phyloP scores from a whole-genome alignment of 2,329 filamentous ascomycete species.

The Fusarium fujikuroi region DNA sequence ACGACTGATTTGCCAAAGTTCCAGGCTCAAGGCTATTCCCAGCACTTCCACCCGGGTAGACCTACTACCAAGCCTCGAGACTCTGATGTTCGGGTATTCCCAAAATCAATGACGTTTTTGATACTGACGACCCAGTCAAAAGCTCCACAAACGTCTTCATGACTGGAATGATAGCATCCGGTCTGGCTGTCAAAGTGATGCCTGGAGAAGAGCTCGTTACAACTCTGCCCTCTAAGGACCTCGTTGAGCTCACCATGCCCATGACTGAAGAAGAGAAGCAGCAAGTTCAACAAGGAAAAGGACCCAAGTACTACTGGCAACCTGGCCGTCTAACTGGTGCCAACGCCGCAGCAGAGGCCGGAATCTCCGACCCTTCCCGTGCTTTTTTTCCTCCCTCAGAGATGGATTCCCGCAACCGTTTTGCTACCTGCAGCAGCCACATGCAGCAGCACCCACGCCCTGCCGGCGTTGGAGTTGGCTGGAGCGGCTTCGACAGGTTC shows the following conservation, averaged over 20 bases:
- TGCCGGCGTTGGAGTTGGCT: too few relatives aligned
- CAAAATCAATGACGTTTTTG: neutral
- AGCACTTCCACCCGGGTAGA: too few relatives aligned
- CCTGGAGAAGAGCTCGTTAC: neutral
- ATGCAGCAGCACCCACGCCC: too few relatives aligned
- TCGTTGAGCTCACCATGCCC: neutral
- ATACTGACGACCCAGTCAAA: neutral
- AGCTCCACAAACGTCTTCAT: neutral
- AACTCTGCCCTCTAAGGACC: neutral
- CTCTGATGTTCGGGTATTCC: too few relatives aligned
- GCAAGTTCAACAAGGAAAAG: neutral
- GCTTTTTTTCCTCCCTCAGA: too few relatives aligned
- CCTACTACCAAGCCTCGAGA: too few relatives aligned
- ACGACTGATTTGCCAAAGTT: too few relatives aligned
- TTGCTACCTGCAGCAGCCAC: too few relatives aligned
- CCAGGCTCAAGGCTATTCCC: too few relatives aligned
- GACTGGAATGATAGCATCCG: neutral
- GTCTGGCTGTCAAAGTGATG: neutral
- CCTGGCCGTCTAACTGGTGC: neutral
- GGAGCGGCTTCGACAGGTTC: too few relatives aligned
- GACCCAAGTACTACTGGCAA: neutral
- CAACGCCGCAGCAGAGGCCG: neutral
- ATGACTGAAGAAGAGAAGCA: neutral
- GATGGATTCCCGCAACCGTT: too few relatives aligned
- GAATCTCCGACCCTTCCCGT: neutral